Percentiles rank a stretch among this genome's conserved stretches.
Evolutionary conservation across 2,329 filamentous ascomycete species (phyloP).

Genomic region (Mycosphaerella sp.): DNA sequence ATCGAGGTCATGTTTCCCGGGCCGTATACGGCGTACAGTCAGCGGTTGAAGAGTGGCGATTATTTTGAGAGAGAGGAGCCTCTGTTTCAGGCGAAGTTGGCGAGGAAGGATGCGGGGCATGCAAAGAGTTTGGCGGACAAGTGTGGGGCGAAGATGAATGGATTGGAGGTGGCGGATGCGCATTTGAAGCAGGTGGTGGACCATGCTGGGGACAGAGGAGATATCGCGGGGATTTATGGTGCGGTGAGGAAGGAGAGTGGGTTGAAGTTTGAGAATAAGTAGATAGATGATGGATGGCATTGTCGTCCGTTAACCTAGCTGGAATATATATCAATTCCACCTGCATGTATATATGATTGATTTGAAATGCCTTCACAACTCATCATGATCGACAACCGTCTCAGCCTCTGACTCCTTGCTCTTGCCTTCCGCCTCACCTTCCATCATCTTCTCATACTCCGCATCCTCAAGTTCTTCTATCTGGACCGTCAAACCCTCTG

Average conservation of each 20-base stretch:
- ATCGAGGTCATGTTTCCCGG: slow-evolving; percentile 69
- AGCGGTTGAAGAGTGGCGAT: slow-evolving; percentile 66
- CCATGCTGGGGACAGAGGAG: slow-evolving; percentile 62
- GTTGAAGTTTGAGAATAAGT: slow-evolving; percentile 56
- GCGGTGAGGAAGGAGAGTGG: slow-evolving; percentile 68
- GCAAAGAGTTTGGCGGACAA: slow-evolving; percentile 59
- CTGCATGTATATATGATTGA: no score
- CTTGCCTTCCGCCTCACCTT: slow-evolving; percentile 16
- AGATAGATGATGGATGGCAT: not conserved
- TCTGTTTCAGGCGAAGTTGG: slow-evolving; percentile 76
- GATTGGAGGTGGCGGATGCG: slow-evolving; percentile 59
- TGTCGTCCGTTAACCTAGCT: no score
- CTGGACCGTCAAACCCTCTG: slow-evolving; percentile 31
- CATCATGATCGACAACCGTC: slow-evolving; percentile 23
- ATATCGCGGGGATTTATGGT: slow-evolving; percentile 78
- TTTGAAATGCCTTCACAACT: slow-evolving; percentile 20
- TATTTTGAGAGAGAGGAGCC: slow-evolving; percentile 70
- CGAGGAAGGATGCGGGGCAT: slow-evolving; percentile 74
- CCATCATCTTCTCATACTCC: slow-evolving; percentile 30
- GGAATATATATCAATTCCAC: no score
- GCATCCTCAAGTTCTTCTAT: slow-evolving; percentile 34
- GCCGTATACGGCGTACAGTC: slow-evolving; percentile 66
- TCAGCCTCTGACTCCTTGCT: not conserved
- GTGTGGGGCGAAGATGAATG: slow-evolving; percentile 57
- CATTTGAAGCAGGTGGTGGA: slow-evolving; percentile 65